Conservation (phyloP, 805 yeast genomes). For the Monosporozyma servazzii region DNA sequence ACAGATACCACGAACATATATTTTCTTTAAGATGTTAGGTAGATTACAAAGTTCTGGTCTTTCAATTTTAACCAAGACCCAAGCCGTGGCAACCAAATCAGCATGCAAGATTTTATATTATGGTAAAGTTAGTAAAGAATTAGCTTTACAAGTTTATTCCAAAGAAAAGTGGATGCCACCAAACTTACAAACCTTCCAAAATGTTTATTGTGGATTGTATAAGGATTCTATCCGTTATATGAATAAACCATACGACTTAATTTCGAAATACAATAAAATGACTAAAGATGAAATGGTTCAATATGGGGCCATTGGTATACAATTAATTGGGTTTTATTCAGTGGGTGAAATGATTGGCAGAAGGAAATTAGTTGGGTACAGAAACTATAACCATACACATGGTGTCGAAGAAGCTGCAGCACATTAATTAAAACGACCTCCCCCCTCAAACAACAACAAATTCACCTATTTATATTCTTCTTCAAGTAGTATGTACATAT, state of each 20-base stretch:
- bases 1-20: background rate
- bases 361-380: conserved; percentile 86
- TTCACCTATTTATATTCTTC: background rate
- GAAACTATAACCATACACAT: conserved; percentile 18
- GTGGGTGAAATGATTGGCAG: conserved; percentile 96
- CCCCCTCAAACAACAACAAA: background rate
- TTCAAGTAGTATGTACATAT: background rate
- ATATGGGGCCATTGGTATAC: conserved; percentile 70
- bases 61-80: conserved; percentile 22
- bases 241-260: conserved; percentile 52
- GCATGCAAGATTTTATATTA: conserved; percentile 56
- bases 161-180: conserved; percentile 96
- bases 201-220: conserved; percentile 53
- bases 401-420: background rate
- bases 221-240: conserved; percentile 36
- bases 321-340: conserved; percentile 83
- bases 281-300: conserved; percentile 50
- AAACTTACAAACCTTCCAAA: conserved; percentile 60
- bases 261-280: conserved; percentile 37
- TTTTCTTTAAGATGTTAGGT: conserved; percentile 16
- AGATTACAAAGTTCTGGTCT: conserved; percentile 23
- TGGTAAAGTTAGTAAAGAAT: conserved; percentile 48
- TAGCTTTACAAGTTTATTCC: conserved; percentile 59
- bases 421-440: background rate
- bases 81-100: conserved; percentile 39